Percentiles rank a stretch among this genome's conserved stretches.
phyloP scores from a whole-genome alignment of 23 red algal genomes.

The Gracilariopsis chorda region DNA sequence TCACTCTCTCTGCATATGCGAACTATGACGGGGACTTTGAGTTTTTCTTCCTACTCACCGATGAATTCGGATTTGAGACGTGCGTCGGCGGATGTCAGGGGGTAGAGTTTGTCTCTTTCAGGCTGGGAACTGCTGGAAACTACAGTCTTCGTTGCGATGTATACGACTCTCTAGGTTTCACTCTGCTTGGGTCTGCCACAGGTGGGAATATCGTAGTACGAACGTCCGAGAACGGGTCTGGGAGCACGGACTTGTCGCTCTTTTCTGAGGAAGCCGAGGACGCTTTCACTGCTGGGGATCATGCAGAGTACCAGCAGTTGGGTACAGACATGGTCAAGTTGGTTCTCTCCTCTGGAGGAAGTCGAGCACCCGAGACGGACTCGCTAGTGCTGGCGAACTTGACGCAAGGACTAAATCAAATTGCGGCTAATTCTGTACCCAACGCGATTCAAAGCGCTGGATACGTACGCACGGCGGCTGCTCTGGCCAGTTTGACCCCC shows the following conservation, averaged over 20 bases:
- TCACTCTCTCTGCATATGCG: conserved; percentile 40
- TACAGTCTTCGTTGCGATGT: conserved; percentile 49
- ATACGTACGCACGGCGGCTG: conserved; percentile 46
- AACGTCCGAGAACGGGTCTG: neutral
- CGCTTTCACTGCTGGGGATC: conserved; percentile 53
- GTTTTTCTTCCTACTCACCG: conserved; percentile 60
- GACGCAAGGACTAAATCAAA: conserved; percentile 43
- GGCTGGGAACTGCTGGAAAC: conserved; percentile 34
- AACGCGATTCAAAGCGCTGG: conserved; percentile 58
- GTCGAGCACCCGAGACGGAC: neutral
- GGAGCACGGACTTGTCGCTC: neutral
- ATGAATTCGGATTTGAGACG: conserved; percentile 44
- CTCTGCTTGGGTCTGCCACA: conserved; percentile 18
- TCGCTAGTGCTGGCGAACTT: conserved; percentile 58
- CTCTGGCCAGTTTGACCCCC: conserved; percentile 46
- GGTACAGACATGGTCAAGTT: conserved; percentile 67
- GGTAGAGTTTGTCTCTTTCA: conserved; percentile 36
- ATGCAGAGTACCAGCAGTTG: conserved; percentile 46
- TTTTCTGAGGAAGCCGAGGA: conserved; percentile 22
- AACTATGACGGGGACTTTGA: conserved; percentile 73
- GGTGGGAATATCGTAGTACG: conserved; percentile 38
- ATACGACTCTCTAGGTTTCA: conserved; percentile 49
- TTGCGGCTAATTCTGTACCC: conserved; percentile 57
- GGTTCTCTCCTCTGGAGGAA: conserved; percentile 22
- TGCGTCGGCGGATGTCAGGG: conserved; percentile 66